These are phyloP conservation scores for Lodderomyces theae DNA, from an alignment of 1,139 yeast species.

Conservation along the genomic window DNA sequence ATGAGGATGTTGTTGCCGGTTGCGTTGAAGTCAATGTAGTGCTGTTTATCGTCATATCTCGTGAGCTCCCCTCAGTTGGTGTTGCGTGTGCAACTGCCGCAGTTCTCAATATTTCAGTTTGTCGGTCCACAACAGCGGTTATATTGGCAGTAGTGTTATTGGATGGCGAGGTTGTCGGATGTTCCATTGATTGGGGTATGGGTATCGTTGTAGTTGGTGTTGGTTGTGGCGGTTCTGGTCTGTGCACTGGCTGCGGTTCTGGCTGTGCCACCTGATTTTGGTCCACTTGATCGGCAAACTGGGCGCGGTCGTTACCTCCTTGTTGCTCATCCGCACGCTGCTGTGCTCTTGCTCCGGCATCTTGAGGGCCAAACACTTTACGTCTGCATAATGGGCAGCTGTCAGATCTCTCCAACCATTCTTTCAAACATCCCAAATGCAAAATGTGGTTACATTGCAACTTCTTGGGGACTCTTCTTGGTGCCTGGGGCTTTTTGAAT, in stretches of 20 bases:
- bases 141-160: background rate
- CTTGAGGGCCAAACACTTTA: conserved; percentile 46
- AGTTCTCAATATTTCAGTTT: background rate
- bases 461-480: conserved; percentile 66
- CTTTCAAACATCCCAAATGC: conserved; percentile 86
- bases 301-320: conserved; percentile 5
- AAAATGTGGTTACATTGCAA: conserved; percentile 82
- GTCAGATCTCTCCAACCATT: conserved; percentile 91
- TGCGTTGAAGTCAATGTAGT: background rate
- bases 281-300: conserved; percentile 5
- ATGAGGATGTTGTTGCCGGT: conserved; percentile 1
- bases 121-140: background rate
- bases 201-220: background rate
- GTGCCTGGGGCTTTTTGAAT: conserved; percentile 24
- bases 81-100: background rate
- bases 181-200: background rate
- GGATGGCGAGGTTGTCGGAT: background rate
- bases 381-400: conserved; percentile 89
- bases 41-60: conserved; percentile 4
- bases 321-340: background rate
- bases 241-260: conserved; percentile 4
- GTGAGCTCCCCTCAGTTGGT: conserved; percentile 6
- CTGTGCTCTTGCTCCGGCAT: conserved; percentile 5
- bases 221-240: conserved; percentile 1
- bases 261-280: conserved; percentile 1